phyloP scores from a whole-genome alignment of 2,329 filamentous ascomycete species.

The Alternaria rosae region DNA sequence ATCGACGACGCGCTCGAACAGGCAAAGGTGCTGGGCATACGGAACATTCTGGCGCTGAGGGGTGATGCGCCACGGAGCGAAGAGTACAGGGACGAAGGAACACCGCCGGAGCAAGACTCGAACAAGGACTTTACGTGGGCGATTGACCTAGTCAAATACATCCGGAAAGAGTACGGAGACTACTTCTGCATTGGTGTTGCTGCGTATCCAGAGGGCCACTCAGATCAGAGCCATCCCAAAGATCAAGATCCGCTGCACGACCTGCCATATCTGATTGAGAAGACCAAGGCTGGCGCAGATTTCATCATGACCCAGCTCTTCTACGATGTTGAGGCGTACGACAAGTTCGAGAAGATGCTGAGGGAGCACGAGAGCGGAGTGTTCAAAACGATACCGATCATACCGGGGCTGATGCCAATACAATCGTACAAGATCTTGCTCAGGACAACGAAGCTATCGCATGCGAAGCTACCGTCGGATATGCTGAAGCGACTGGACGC shows the following conservation, averaged over 20 bases:
- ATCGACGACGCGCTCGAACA: slow-evolving; percentile 91
- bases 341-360: slow-evolving; percentile 77
- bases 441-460: slow-evolving; percentile 91
- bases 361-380: slow-evolving; percentile 81
- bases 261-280: slow-evolving; percentile 87
- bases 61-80: slow-evolving; percentile 90
- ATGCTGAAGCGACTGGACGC: slow-evolving; percentile 75
- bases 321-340: slow-evolving; percentile 86
- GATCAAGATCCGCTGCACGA: slow-evolving; percentile 71
- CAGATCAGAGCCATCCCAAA: slow-evolving; percentile 88
- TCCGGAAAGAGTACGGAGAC: slow-evolving; percentile 82
- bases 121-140: slow-evolving; percentile 88
- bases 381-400: slow-evolving; percentile 87
- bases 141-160: slow-evolving; percentile 87
- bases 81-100: slow-evolving; percentile 77
- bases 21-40: slow-evolving; percentile 86
- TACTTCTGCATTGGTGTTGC: slow-evolving; percentile 97
- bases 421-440: slow-evolving; percentile 97
- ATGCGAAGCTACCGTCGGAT: slow-evolving; percentile 77
- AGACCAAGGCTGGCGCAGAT: slow-evolving; percentile 88
- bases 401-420: slow-evolving; percentile 96
- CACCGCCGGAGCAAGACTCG: slow-evolving; percentile 66
- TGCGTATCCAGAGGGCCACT: slow-evolving; percentile 93
- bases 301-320: slow-evolving; percentile 99
- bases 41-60: slow-evolving; percentile 90